Conservation (phyloP, 441 rosid species). For the California macrophylla region DNA sequence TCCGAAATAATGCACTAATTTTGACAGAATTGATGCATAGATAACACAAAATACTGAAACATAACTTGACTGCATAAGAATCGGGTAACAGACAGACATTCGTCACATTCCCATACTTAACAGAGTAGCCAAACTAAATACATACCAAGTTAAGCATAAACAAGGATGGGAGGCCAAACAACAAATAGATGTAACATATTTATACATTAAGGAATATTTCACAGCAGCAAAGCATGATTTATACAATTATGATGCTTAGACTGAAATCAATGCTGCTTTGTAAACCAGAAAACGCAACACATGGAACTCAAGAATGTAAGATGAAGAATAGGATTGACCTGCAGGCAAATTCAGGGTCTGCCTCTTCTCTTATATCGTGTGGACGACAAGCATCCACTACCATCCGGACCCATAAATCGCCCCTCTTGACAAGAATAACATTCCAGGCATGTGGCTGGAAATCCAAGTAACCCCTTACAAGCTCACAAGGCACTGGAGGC, state of each 20-base stretch:
- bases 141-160: too few relatives aligned
- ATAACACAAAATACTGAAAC: neutral
- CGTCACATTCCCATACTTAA: neutral
- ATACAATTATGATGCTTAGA: neutral
- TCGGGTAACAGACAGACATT: neutral
- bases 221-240: neutral
- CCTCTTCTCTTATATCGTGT: conserved; percentile 76
- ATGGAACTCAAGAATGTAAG: neutral
- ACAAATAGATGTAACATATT: neutral
- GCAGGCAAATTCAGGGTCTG: conserved; percentile 69
- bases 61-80: neutral
- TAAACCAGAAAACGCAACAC: neutral
- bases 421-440: conserved; percentile 46
- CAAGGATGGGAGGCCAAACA: neutral
- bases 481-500: conserved; percentile 89
- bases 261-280: neutral
- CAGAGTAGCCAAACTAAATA: neutral
- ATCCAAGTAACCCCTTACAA: conserved; percentile 19
- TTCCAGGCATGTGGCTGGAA: conserved; percentile 88
- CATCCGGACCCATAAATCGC: conserved; percentile 59
- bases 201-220: neutral
- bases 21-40: neutral
- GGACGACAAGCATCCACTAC: conserved; percentile 88
- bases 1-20: neutral
- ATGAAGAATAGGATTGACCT: conserved; percentile 33